Percentiles rank a stretch among this genome's conserved stretches.
phyloP scores from a whole-genome alignment of 2,329 filamentous ascomycete genomes.

The Ceratocystis ficicola region DNA sequence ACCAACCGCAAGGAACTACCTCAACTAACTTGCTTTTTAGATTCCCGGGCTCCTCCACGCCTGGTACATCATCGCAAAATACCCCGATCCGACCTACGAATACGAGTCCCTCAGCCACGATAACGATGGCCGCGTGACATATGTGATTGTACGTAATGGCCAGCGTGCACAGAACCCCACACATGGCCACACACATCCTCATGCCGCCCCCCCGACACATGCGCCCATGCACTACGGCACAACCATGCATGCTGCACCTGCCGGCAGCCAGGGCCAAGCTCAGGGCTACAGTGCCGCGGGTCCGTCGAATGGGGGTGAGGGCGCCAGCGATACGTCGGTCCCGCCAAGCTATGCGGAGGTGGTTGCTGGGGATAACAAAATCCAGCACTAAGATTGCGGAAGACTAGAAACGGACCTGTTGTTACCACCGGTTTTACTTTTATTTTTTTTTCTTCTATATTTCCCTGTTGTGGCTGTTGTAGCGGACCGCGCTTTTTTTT shows the following conservation, averaged over 20 bases:
- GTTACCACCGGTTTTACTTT: no score
- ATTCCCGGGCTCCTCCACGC: slow-evolving; percentile 84
- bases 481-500: not conserved
- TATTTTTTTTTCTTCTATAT: not conserved
- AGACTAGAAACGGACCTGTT: not conserved
- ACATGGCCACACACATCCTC: slow-evolving; percentile 25
- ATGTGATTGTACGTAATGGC: slow-evolving; percentile 52
- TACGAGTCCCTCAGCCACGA: slow-evolving; percentile 55
- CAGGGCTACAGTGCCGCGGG: slow-evolving; percentile 28
- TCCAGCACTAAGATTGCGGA: slow-evolving; percentile 43
- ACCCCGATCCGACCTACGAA: slow-evolving; percentile 61
- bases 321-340: slow-evolving; percentile 34
- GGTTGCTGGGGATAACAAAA: slow-evolving; percentile 79
- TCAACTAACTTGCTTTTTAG: slow-evolving; percentile 26
- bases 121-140: slow-evolving; percentile 51
- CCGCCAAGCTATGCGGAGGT: slow-evolving; percentile 87
- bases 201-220: slow-evolving; percentile 26
- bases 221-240: slow-evolving; percentile 39
- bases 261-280: slow-evolving; percentile 26
- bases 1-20: not conserved
- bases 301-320: slow-evolving; percentile 35
- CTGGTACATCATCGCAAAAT: slow-evolving; percentile 95
- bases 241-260: slow-evolving; percentile 24
- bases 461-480: not conserved
- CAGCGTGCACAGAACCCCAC: slow-evolving; percentile 32